Percentiles rank a stretch among this genome's conserved stretches.
These are phyloP conservation scores for Choanephora cucurbitarum DNA, from an alignment of 371 early-diverging fungal genomes.

Conservation along the genomic window DNA sequence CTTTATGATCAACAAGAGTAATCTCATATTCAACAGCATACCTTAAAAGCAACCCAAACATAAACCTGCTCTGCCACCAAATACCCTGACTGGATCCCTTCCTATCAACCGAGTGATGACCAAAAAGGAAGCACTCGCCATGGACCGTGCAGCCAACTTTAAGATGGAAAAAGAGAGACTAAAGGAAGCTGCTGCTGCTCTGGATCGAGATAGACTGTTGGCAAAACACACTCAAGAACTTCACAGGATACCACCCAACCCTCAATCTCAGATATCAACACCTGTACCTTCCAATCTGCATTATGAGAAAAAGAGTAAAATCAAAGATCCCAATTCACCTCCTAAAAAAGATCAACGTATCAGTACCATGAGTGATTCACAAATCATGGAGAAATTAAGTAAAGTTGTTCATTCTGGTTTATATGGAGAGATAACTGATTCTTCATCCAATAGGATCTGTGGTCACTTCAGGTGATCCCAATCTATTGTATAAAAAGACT, in stretches of 20 bases:
- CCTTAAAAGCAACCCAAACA: not conserved
- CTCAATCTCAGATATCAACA: slow-evolving; percentile 32
- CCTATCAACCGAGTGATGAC: slow-evolving; percentile 13
- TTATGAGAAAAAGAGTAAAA: not conserved
- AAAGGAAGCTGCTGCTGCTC: slow-evolving; percentile 25
- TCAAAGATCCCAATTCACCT: not conserved
- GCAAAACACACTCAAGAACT: slow-evolving; percentile 11
- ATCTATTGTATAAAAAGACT: slow-evolving; percentile 75
- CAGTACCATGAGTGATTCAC: slow-evolving; percentile 82
- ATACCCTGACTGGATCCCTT: slow-evolving; percentile 9
- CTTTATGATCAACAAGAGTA: not conserved
- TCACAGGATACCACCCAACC: slow-evolving; percentile 13
- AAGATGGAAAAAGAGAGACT: slow-evolving; percentile 30
- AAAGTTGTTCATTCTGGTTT: slow-evolving; percentile 13
- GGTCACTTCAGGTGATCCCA: slow-evolving; percentile 85
- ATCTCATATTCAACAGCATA: not conserved
- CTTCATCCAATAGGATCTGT: slow-evolving; percentile 39
- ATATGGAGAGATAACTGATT: not conserved
- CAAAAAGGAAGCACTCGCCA: slow-evolving; percentile 3
- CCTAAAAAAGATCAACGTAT: slow-evolving; percentile 57
- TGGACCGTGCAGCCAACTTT: slow-evolving; percentile 19
- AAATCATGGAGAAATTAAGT: slow-evolving; percentile 86
- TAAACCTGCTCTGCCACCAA: slow-evolving; percentile 11
- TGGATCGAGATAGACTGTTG: slow-evolving; percentile 26
- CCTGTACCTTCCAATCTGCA: slow-evolving; percentile 26